A percentile compares a stretch with the other conserved stretches of the same genome.
Conservation (phyloP, 139 green algal species). For the Trebouxia sp. region DNA sequence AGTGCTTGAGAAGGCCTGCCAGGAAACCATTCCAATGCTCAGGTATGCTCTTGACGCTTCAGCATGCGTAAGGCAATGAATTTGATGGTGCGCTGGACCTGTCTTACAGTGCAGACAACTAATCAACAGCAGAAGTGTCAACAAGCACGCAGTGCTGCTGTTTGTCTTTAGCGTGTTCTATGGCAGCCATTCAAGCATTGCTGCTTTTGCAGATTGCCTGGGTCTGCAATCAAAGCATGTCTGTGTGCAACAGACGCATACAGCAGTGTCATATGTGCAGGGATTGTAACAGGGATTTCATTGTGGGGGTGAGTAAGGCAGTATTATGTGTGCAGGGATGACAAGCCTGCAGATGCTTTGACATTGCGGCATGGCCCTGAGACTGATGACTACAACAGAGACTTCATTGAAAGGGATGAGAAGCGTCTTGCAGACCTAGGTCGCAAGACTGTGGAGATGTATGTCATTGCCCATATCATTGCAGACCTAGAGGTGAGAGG, state of each 20-base stretch:
- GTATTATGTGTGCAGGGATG: constrained; percentile 50
- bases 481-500: constrained; percentile 67
- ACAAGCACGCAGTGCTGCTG: too few species aligned
- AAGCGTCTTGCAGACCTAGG: constrained; percentile 89
- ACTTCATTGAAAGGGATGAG: constrained; percentile 90
- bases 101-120: too few species aligned
- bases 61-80: too few species aligned
- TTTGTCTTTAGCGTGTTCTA: too few species aligned
- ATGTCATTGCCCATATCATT: constrained; percentile 84
- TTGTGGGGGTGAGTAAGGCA: too few species aligned
- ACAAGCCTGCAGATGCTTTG: constrained; percentile 54
- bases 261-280: neutral
- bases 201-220: too few species aligned
- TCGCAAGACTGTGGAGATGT: constrained; percentile 89
- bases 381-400: constrained; percentile 56
- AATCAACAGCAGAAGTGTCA: too few species aligned
- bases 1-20: constrained; percentile 53
- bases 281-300: neutral
- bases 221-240: too few species aligned
- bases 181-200: too few species aligned
- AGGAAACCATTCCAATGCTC: constrained; percentile 59
- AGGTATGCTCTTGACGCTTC: too few species aligned
- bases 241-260: neutral
- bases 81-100: too few species aligned
- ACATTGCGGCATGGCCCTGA: constrained; percentile 47